Evolutionary conservation across 2,329 filamentous ascomycete genomes (phyloP), one percentile per base, ranked within the genome.

Genomic region (Coniochaeta pulveracea): DNA sequence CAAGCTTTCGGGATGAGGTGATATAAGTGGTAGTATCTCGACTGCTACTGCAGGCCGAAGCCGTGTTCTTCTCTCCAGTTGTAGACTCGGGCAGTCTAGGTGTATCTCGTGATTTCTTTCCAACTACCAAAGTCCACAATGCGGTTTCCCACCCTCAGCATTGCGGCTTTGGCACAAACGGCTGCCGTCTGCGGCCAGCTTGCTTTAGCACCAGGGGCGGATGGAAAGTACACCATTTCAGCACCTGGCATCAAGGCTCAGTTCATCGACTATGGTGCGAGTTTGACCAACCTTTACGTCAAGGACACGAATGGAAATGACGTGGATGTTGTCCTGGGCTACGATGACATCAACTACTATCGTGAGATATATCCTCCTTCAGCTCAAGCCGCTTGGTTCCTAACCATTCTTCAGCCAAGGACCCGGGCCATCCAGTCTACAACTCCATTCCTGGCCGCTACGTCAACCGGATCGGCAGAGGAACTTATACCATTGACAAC

Each of bases 381-480:
- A 32, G 19, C 12, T 8, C 26, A 3, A 21, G 34, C 2, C 26
- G 10, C 16, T 37, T 6, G 37, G 43, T 26, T 34, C 34, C 32
- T 26, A n/a, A 37, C 5, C 28, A 31, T 14, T 10, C 28, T 31
- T n/a, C 35, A 63, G 58, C 61, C 37, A 44, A 51, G 42, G 61
- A 65, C 42, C 55, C 60, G 12, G 55, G 62, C 25, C 74, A 78
- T 48, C 72, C 64, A 26, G 71, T 76, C 46, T 70, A 73, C 52
- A 76, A 73, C 48, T 59, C 72, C 50, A 67, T 79, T 19, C 72
- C 72, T 5, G 73, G 71, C 7, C 69, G 74, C 25, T 78, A 79
- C 48, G 74, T 72, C 34, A 77, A 77, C 49, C 67, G 73, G 35
- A 77, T 79, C 51, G 72, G 69, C 50, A 67, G 75, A 47, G 69